Conservation (phyloP, 1,284 basidiomycete species). For the Cryptococcus hybrid region DNA sequence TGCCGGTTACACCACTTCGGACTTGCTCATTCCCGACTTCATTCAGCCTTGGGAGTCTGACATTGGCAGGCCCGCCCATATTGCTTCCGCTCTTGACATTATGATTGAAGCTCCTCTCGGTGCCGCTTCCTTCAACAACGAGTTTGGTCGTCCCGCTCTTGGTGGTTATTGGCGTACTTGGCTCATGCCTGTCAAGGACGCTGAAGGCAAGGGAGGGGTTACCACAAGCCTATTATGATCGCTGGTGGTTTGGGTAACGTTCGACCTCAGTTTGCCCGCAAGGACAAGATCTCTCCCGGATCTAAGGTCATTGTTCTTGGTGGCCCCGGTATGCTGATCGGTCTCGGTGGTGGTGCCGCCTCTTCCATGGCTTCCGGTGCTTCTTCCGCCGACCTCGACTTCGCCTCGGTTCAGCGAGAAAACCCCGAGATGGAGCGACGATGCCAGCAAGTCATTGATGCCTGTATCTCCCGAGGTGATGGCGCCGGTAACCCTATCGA, state of each 20-base stretch:
- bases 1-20: slow-evolving; percentile 91
- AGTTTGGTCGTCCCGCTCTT: slow-evolving; percentile 89
- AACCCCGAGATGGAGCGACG: slow-evolving; percentile 98
- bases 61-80: slow-evolving; percentile 85
- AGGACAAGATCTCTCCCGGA: slow-evolving; percentile 69
- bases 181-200: slow-evolving; percentile 62
- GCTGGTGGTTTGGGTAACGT: slow-evolving; percentile 96
- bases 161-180: slow-evolving; percentile 82
- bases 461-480: slow-evolving; percentile 68
- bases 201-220: slow-evolving; percentile 73
- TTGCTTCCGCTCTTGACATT: slow-evolving; percentile 91
- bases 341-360: slow-evolving; percentile 93
- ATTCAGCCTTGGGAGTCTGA: slow-evolving; percentile 84
- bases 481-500: slow-evolving; percentile 71
- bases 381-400: slow-evolving; percentile 88
- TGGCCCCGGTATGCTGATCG: slow-evolving; percentile 95
- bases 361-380: slow-evolving; percentile 88
- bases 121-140: slow-evolving; percentile 96
- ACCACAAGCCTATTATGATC: slow-evolving; percentile 99
- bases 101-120: slow-evolving; percentile 97
- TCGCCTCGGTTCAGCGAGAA: slow-evolving; percentile 94
- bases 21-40: slow-evolving; percentile 84
- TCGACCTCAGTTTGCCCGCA: slow-evolving; percentile 72
- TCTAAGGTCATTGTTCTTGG: slow-evolving; percentile 93
- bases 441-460: slow-evolving; percentile 96